Percentiles rank a stretch among this genome's conserved stretches.
Conservation (phyloP, 2,329 filamentous ascomycete genomes). For the Botrytis aclada region DNA sequence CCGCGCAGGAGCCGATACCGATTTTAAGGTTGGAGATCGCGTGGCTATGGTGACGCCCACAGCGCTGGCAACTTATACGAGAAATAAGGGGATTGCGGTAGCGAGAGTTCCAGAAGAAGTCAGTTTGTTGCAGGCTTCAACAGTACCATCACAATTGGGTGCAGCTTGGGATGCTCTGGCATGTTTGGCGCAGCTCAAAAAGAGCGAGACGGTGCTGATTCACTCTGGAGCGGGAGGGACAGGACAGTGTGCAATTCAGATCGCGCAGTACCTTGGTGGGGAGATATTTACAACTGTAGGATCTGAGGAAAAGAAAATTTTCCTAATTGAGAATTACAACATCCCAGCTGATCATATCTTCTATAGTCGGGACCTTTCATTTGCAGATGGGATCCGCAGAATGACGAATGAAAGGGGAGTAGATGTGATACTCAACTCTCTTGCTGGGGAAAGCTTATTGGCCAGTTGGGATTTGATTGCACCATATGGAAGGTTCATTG, state of each 20-base stretch:
- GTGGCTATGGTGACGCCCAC: too few species aligned
- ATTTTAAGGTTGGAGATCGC: too few species aligned
- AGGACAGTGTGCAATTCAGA: constrained; percentile 31
- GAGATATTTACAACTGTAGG: constrained; percentile 44
- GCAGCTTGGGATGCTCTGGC: too few species aligned
- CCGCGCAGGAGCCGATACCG: constrained; percentile 12
- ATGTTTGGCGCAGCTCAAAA: constrained; percentile 13
- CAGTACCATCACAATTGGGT: too few species aligned
- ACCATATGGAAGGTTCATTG: constrained; percentile 40
- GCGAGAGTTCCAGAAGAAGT: too few species aligned
- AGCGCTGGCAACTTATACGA: too few species aligned
- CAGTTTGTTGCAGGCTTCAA: too few species aligned
- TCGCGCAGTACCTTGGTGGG: constrained; percentile 37
- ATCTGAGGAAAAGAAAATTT: constrained; percentile 40
- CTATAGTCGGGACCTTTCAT: constrained; percentile 39
- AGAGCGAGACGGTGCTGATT: constrained; percentile 33
- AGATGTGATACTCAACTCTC: constrained; percentile 34
- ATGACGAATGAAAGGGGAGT: constrained; percentile 30
- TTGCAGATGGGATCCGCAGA: constrained; percentile 35
- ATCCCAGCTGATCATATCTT: constrained; percentile 44
- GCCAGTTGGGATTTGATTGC: constrained; percentile 39
- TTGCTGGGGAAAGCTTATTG: constrained; percentile 29
- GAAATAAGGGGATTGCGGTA: too few species aligned
- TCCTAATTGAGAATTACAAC: constrained; percentile 39
- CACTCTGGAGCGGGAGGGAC: constrained; percentile 26